Percentiles rank a stretch among this genome's conserved stretches.
Evolutionary conservation across 2,329 filamentous ascomycete genomes (phyloP).

Genomic region (Stachybotrys chartarum): DNA sequence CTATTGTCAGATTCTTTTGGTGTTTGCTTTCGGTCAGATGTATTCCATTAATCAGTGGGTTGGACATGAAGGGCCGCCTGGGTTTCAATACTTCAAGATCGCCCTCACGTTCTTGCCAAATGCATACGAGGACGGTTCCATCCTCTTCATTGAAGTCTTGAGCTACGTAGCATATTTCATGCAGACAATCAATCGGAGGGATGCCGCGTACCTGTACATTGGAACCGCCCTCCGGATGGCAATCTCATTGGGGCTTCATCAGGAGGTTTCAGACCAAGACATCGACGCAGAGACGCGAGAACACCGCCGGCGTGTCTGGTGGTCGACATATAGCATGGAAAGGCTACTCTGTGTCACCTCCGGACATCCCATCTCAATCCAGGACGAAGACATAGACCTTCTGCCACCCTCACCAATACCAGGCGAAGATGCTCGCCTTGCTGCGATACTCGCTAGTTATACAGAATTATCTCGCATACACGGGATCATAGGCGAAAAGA

Average conservation of each 20-base stretch:
- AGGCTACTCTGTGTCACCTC: conserved; percentile 45
- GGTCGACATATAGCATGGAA: conserved; percentile 50
- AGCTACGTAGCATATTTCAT: conserved; percentile 49
- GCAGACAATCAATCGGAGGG: conserved; percentile 48
- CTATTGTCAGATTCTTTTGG: conserved; percentile 44
- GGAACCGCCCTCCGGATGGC: conserved; percentile 50
- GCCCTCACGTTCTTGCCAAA: conserved; percentile 45
- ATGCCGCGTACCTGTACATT: conserved; percentile 48
- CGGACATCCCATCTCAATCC: conserved; percentile 46
- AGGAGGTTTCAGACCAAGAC: conserved; percentile 35
- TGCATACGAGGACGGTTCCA: conserved; percentile 46
- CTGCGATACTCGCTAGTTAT: not conserved
- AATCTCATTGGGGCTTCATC: conserved; percentile 47
- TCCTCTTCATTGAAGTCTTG: conserved; percentile 47
- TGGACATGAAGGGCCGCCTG: conserved; percentile 43
- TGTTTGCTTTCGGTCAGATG: conserved; percentile 47
- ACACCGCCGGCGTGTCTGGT: conserved; percentile 45
- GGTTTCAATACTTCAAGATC: conserved; percentile 47
- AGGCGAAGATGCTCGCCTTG: not conserved
- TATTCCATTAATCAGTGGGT: conserved; percentile 52
- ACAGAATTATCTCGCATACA: conserved; percentile 17
- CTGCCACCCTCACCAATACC: conserved; percentile 9
- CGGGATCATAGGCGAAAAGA: not conserved
- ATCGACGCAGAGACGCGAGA: conserved; percentile 31
- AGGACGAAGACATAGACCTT: conserved; percentile 44